Evolutionary conservation across 257 asterid species (phyloP).

Genomic region (Solanum habrochaites): DNA sequence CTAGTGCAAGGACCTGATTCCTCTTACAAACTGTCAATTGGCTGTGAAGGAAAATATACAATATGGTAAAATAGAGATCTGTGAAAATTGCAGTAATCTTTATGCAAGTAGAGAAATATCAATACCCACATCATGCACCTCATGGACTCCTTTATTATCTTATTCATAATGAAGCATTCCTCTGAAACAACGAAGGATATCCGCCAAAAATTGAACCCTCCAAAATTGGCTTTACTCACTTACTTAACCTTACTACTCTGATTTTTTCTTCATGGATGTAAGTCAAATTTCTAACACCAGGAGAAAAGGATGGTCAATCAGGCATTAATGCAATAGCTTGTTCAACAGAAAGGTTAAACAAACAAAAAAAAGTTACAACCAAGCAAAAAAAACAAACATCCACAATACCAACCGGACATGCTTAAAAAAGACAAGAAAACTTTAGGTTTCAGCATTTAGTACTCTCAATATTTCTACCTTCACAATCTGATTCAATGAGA

Average conservation of each 20-base stretch:
- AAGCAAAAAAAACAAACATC: no score
- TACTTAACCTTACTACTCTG: no score
- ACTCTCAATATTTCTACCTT: background rate
- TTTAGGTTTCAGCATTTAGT: background rate
- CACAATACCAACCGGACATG: constrained; percentile 98
- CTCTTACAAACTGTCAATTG: constrained; percentile 59
- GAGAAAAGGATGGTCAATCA: constrained; percentile 62
- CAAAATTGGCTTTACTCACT: constrained; percentile 65
- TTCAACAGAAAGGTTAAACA: constrained; percentile 75
- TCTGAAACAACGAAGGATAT: constrained; percentile 66
- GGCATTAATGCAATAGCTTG: constrained; percentile 68
- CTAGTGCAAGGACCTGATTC: constrained; percentile 71
- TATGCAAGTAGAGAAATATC: constrained; percentile 6
- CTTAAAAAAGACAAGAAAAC: constrained; percentile 29
- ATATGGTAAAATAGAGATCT: background rate
- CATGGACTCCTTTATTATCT: constrained; percentile 83
- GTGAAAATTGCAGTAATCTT: background rate
- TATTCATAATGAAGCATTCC: constrained; percentile 70
- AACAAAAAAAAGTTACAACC: no score
- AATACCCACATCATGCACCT: constrained; percentile 93
- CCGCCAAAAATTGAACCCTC: constrained; percentile 91
- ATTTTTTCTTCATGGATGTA: constrained; percentile 67
- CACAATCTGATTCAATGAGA: background rate
- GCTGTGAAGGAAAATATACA: background rate
- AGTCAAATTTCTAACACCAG: constrained; percentile 51